Conservation (phyloP, 2,329 filamentous ascomycete species). For the Ophiocordyceps camponoti-rufipedis region DNA sequence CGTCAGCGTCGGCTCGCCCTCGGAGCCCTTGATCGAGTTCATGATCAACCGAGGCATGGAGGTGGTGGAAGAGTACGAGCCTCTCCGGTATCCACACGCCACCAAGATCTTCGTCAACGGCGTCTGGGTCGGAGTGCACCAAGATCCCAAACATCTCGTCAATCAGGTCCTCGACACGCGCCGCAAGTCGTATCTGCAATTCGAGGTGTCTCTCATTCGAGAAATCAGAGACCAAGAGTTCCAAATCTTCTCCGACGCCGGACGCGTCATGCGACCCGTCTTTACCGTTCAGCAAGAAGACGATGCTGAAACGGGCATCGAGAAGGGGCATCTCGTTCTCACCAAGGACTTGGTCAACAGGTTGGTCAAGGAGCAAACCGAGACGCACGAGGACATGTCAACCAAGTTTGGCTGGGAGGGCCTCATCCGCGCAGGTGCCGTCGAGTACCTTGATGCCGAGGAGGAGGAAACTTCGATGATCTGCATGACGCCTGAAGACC, state of each 20-base stretch:
- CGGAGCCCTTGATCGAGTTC: slow-evolving; percentile 80
- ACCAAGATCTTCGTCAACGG: slow-evolving; percentile 98
- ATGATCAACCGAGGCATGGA: slow-evolving; percentile 96
- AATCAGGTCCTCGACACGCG: slow-evolving; percentile 60
- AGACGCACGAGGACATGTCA: slow-evolving; percentile 39
- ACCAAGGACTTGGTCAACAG: slow-evolving; percentile 65
- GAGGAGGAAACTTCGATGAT: slow-evolving; percentile 99
- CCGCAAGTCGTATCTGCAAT: slow-evolving; percentile 66
- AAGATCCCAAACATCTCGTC: slow-evolving; percentile 73
- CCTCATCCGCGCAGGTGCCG: slow-evolving; percentile 64
- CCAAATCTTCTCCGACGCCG: slow-evolving; percentile 95
- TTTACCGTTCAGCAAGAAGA: slow-evolving; percentile 87
- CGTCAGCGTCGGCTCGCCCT: slow-evolving; percentile 85
- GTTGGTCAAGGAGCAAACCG: slow-evolving; percentile 55
- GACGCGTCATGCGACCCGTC: slow-evolving; percentile 80
- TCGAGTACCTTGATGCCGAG: slow-evolving; percentile 94
- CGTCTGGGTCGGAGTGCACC: slow-evolving; percentile 91
- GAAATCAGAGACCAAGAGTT: slow-evolving; percentile 96
- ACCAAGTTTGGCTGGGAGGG: slow-evolving; percentile 75
- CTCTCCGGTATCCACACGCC: slow-evolving; percentile 66
- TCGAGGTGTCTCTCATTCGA: slow-evolving; percentile 85
- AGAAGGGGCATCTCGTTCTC: slow-evolving; percentile 56
- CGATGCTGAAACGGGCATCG: slow-evolving; percentile 40
- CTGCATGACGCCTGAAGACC: slow-evolving; percentile 91
- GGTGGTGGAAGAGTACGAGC: slow-evolving; percentile 86